Evolutionary conservation across 1,139 yeast genomes (phyloP).

Genomic region (Hansenula lynferdii): DNA sequence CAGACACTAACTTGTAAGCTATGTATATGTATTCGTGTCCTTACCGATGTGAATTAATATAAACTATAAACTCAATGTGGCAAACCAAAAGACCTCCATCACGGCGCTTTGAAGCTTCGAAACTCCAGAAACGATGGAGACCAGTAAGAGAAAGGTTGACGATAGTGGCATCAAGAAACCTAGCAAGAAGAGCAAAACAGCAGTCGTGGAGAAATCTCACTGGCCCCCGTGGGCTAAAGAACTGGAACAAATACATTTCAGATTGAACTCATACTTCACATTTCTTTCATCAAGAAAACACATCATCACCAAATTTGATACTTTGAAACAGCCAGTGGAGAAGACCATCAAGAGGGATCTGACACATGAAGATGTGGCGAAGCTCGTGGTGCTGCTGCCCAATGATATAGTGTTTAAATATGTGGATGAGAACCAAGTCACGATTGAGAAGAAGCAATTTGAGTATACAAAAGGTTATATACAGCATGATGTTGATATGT

Average conservation of each 20-base stretch:
- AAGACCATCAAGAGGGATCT: slow-evolving; percentile 35
- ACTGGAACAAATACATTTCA: slow-evolving; percentile 38
- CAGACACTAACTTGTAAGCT: too few species aligned
- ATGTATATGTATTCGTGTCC: too few species aligned
- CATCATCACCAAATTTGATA: slow-evolving; percentile 48
- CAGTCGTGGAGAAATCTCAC: slow-evolving; percentile 1
- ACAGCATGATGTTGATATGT: slow-evolving; percentile 45
- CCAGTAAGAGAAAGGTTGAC: neutral
- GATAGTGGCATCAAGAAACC: neutral
- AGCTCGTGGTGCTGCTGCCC: slow-evolving; percentile 60
- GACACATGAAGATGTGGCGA: slow-evolving; percentile 51
- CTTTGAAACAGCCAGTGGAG: slow-evolving; percentile 43
- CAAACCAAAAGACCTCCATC: too few species aligned
- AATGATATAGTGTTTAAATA: slow-evolving; percentile 66
- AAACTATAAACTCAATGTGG: too few species aligned
- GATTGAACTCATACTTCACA: slow-evolving; percentile 51
- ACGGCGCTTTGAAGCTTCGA: neutral
- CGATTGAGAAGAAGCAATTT: slow-evolving; percentile 42
- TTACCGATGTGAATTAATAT: too few species aligned
- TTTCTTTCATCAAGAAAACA: slow-evolving; percentile 52
- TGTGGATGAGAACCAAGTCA: slow-evolving; percentile 66
- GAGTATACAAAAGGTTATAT: slow-evolving; percentile 39
- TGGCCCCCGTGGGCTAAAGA: slow-evolving; percentile 30
- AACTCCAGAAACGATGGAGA: neutral
- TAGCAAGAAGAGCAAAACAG: neutral